Conservation (phyloP, 805 yeast species). For the Schizosaccharomyces pombe region DNA sequence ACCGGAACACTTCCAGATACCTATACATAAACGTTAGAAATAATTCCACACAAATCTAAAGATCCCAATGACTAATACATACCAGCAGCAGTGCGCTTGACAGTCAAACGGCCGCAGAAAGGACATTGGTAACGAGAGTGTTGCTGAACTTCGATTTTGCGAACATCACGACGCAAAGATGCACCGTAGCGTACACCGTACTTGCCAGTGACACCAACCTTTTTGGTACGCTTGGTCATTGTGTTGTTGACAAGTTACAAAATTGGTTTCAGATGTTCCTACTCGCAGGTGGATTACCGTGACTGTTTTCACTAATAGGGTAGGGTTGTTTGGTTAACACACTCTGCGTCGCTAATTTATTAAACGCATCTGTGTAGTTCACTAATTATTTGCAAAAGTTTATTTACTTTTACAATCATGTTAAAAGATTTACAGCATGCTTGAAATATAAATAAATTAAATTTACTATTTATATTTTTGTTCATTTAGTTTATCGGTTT, state of each 20-base stretch:
- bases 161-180: conserved; percentile 97
- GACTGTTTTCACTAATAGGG: background rate
- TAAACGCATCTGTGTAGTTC: too few relatives aligned
- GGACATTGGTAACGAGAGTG: conserved; percentile 98
- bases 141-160: conserved; percentile 96
- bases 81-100: conserved; percentile 92
- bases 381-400: too few relatives aligned
- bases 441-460: too few relatives aligned
- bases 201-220: conserved; percentile 99
- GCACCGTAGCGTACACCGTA: conserved; percentile 99
- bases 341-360: background rate
- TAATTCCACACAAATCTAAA: background rate
- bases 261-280: background rate
- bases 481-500: too few relatives aligned
- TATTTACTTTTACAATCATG: too few relatives aligned
- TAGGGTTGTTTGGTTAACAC: background rate
- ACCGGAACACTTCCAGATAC: conserved; percentile 67
- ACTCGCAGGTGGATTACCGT: background rate
- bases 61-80: background rate
- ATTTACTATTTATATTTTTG: too few relatives aligned
- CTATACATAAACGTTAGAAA: background rate
- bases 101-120: conserved; percentile 98
- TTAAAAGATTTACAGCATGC: too few relatives aligned
- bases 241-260: background rate
- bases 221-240: conserved; percentile 97